Conservation (phyloP, 305 asterid genomes). For the Fraxinus dipetala region DNA sequence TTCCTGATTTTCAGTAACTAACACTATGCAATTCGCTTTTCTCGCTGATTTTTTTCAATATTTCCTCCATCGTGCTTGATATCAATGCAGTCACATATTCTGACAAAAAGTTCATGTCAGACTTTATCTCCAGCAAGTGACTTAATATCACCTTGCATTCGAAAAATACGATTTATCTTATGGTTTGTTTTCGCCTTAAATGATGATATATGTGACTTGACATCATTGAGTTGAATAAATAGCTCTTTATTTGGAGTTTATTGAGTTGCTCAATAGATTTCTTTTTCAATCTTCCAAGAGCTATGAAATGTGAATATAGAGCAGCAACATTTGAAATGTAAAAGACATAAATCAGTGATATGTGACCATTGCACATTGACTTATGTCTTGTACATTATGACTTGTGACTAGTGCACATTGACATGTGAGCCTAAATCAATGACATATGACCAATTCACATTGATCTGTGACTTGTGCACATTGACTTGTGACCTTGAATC, state of each 20-base stretch:
- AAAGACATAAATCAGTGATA: neutral
- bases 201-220: neutral
- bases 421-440: neutral
- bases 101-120: neutral
- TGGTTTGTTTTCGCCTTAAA: neutral
- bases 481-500: too few species aligned
- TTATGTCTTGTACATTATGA: neutral
- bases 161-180: neutral
- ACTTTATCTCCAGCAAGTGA: neutral
- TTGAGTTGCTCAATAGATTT: too few species aligned
- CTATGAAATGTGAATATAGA: neutral
- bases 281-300: too few species aligned
- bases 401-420: neutral
- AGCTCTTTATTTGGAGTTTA: neutral
- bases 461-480: too few species aligned
- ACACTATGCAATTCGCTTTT: too few species aligned
- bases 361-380: neutral
- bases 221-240: neutral
- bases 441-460: neutral
- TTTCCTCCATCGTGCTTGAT: neutral
- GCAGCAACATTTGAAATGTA: neutral
- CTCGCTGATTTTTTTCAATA: neutral
- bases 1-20: too few species aligned
- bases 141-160: neutral
- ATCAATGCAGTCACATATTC: neutral